phyloP scores from a whole-genome alignment of 1,139 yeast genomes.

The Candida sp. region DNA sequence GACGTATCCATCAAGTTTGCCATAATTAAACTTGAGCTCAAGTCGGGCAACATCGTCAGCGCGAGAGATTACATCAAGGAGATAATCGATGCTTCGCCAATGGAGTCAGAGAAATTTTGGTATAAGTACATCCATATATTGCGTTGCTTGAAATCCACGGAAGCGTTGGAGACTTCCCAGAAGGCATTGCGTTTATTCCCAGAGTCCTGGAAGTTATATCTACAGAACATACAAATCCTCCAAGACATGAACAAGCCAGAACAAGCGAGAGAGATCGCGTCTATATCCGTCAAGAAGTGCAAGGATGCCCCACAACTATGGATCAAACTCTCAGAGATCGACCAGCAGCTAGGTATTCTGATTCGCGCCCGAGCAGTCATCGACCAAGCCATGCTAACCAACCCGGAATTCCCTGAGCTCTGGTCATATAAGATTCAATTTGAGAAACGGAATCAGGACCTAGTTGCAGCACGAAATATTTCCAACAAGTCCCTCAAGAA shows the following conservation, averaged over 20 bases:
- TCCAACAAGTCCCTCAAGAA: conserved; percentile 63
- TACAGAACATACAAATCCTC: conserved; percentile 64
- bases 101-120: conserved; percentile 57
- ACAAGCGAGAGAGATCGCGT: conserved; percentile 52
- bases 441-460: conserved; percentile 57
- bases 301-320: conserved; percentile 55
- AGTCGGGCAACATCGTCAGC: conserved; percentile 32
- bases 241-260: conserved; percentile 27
- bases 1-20: conserved; percentile 74
- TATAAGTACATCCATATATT: conserved; percentile 63
- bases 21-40: conserved; percentile 63
- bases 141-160: conserved; percentile 30
- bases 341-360: conserved; percentile 42
- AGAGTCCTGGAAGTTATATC: conserved; percentile 49
- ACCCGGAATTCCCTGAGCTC: conserved; percentile 52
- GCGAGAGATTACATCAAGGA: conserved; percentile 46
- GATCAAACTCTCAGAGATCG: conserved; percentile 56
- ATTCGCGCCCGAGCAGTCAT: conserved; percentile 74
- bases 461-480: conserved; percentile 57
- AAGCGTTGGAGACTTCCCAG: conserved; percentile 43
- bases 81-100: conserved; percentile 23
- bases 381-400: conserved; percentile 66
- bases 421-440: conserved; percentile 64
- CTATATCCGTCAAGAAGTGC: conserved; percentile 52
- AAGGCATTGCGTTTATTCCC: conserved; percentile 54